Conservation (phyloP, 2,329 filamentous ascomycete species). For the Nemania serpens region DNA sequence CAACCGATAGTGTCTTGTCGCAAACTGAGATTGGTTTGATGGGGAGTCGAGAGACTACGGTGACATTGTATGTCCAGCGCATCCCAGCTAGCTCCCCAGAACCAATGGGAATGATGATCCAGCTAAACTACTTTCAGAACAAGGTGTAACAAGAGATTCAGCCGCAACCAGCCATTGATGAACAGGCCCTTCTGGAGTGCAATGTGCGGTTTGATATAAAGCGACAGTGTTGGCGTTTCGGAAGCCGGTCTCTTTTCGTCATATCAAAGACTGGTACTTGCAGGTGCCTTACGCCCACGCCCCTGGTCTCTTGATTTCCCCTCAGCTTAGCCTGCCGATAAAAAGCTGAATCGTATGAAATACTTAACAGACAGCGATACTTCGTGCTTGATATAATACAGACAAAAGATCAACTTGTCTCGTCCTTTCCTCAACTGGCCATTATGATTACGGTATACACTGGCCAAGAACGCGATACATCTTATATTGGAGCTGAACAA, state of each 20-base stretch:
- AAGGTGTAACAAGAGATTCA: conserved; percentile 9
- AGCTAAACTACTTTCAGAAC: conserved; percentile 15
- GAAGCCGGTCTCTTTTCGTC: neutral
- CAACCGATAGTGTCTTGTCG: neutral
- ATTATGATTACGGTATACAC: neutral
- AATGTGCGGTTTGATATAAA: conserved; percentile 15
- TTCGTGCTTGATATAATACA: conserved; percentile 1
- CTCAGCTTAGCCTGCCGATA: conserved; percentile 9
- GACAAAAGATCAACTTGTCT: neutral
- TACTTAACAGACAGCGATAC: no score
- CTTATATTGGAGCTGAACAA: neutral
- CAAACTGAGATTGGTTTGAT: neutral
- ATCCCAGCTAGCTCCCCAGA: conserved; percentile 10
- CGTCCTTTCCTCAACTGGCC: neutral
- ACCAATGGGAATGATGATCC: neutral
- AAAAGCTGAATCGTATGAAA: conserved; percentile 18
- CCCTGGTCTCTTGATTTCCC: neutral
- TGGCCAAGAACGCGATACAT: neutral
- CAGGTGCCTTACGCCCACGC: neutral
- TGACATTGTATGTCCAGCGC: conserved; percentile 19
- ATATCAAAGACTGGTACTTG: neutral
- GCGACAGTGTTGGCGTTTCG: neutral
- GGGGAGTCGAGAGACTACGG: neutral
- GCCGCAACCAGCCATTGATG: conserved; percentile 18
- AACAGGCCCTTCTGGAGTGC: conserved; percentile 5